Evolutionary conservation across 1,284 basidiomycete species (phyloP), one percentile per base, ranked within the genome.

Genomic region (Papiliotrema laurentii): DNA sequence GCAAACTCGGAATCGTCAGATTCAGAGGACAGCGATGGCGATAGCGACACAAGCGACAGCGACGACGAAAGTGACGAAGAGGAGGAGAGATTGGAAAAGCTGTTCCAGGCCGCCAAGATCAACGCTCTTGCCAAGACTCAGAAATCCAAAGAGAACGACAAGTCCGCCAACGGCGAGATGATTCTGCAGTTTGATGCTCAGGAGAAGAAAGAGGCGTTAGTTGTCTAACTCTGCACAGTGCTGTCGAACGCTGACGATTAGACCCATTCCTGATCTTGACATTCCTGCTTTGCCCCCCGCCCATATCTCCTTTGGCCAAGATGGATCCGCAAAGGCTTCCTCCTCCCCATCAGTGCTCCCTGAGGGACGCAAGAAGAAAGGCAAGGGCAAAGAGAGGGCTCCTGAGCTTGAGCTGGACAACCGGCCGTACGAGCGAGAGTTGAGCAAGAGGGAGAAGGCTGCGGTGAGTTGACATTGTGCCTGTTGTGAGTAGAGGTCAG

Each of bases 41-140:
- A 47, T 11, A 40, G 27, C 27, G 34, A 28, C 22, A 28, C 22
- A 28, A 45, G 33, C 28, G 19, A 43, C 22, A 21, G 25, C 34
- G 22, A 37, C 6, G 38, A 43, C 19, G 40, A 38, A 21, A 49
- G 43, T 4, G 52, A 55, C 6, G 54, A 56, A 24, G 56, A 64
- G 33, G 58, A 77, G 38, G 82, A 83, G 60, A 82, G 83, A 51
- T 75, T 89, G 2, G 77, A 84, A 34, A 80, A 79, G 10, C 72
- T 87, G 0, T 73, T 89, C 13, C 25, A 78, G 80, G 60, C 81
- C 76, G 61, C 86, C 81, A 22, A 77, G 78, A 58, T 71, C 72
- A 58, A 82, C 77, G 71, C 80, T 76, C 70, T 59, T 41, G 59
- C 55, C 25, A 54, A 47, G 33, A 48, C 49, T 37, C 55, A 58